These are phyloP conservation scores for Pleochaeta shiraiana DNA, from an alignment of 2,329 filamentous ascomycete genomes.

Conservation along the genomic window DNA sequence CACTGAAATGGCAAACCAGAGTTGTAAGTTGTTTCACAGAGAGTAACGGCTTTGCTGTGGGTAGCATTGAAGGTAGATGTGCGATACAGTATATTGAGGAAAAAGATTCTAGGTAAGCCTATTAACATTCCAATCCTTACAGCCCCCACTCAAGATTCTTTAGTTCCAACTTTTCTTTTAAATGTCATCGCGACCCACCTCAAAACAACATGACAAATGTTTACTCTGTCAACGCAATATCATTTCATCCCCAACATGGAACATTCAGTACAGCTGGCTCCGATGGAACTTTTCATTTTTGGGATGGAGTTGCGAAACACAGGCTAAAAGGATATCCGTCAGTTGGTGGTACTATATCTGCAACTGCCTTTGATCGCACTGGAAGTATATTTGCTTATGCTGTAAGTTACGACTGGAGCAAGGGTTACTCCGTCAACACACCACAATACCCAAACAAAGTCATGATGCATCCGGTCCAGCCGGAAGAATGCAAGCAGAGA, in stretches of 20 bases:
- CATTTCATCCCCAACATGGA: conserved; percentile 88
- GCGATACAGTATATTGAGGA: conserved; percentile 98
- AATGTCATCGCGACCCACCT: conserved; percentile 78
- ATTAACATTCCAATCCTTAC: neutral
- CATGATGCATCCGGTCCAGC: conserved; percentile 56
- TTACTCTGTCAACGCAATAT: conserved; percentile 91
- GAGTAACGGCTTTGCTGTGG: conserved; percentile 78
- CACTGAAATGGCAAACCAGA: conserved; percentile 94
- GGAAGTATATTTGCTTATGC: conserved; percentile 77
- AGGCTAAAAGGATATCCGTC: conserved; percentile 72
- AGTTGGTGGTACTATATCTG: conserved; percentile 68
- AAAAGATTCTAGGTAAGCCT: conserved; percentile 51
- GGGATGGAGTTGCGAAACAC: conserved; percentile 85
- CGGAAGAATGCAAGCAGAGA: conserved; percentile 38
- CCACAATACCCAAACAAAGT: conserved; percentile 56
- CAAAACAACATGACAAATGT: conserved; percentile 64
- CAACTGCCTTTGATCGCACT: conserved; percentile 75
- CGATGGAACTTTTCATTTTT: conserved; percentile 94
- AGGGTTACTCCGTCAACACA: conserved; percentile 75
- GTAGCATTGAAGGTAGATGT: conserved; percentile 90
- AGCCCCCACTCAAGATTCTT: conserved; percentile 1
- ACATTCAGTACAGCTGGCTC: conserved; percentile 96
- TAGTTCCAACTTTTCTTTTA: conserved; percentile 94
- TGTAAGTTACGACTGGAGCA: conserved; percentile 95
- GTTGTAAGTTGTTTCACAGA: conserved; percentile 92